Conservation (phyloP, 768 basidiomycete species). For the Leccinum obscurum region DNA sequence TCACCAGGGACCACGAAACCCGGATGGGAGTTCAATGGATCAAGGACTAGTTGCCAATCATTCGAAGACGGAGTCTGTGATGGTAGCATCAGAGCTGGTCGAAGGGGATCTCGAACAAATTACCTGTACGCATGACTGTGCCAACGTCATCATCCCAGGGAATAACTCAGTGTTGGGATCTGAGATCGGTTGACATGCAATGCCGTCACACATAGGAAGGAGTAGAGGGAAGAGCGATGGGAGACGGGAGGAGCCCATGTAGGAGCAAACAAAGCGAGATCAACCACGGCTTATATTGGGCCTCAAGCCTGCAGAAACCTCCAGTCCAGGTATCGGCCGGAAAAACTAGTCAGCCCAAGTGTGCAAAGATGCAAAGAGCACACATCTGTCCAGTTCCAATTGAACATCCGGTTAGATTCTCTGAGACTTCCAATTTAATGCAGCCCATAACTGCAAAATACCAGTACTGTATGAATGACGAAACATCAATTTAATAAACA, state of each 20-base stretch:
- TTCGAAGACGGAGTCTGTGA: neutral
- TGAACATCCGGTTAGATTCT: neutral
- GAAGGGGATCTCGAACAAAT: neutral
- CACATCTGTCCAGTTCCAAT: neutral
- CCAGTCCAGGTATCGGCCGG: neutral
- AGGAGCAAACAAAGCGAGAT: neutral
- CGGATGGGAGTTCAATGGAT: neutral
- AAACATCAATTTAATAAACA: neutral
- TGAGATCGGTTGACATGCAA: neutral
- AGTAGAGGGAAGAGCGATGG: neutral
- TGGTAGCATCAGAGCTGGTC: neutral
- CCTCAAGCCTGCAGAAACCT: neutral
- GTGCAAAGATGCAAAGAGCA: neutral
- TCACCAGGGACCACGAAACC: neutral
- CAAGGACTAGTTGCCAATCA: neutral
- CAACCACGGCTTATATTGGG: neutral
- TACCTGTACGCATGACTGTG: conserved; percentile 4
- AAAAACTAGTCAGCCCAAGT: neutral
- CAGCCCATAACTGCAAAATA: neutral
- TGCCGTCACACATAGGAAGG: neutral
- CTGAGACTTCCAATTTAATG: neutral
- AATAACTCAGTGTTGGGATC: neutral
- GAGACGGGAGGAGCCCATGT: neutral
- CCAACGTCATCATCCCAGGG: neutral
- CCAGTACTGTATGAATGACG: neutral